Evolutionary conservation across 23 red algal genomes (phyloP), one percentile per base, ranked within the genome.

Genomic region (Gracilaria domingensis): DNA sequence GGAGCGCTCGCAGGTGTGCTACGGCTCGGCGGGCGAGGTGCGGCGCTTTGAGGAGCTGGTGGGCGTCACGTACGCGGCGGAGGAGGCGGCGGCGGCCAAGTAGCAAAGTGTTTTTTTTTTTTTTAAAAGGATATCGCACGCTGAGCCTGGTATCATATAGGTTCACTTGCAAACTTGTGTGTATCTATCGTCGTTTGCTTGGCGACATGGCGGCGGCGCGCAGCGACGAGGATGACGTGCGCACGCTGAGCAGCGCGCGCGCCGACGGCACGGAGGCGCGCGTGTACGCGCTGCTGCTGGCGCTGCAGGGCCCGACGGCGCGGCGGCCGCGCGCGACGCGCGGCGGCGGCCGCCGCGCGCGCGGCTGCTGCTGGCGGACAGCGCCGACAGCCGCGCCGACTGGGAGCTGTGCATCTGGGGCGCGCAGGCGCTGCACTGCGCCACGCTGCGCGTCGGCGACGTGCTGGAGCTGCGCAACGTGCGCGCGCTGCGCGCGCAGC

Each of bases 41-140:
- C 40, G 48, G 8, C 85, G 97, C 29, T 99, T 99, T 64, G 93
- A 99, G 42, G 91, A 99, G 79, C 40, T 96, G 58, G 97, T 99
- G 8, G 97, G 97, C 32, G 85, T 88, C 36, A 91, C 72, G 66
- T 81, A 86, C 28, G 91, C 75, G 30, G 75, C 87, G 39, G 83
- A 87, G 39, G 83, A 87, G 17, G 82, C 81, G 18, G 70, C 85
- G 53, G 80, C 67, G 0, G 67, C 67, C 12, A 73, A 73, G 38
- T 73, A 73, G 59, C 2, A 40, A 44, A 0, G 34, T 73, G 44
- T 35, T 35, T 44, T 35, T 73, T 73, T 62, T 62, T 62, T 16
- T 55, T 20, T 17, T 18, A 55, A 55, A 55, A 55, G 9, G 51
- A 16, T 55, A 2, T n/a, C n/a, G n/a, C n/a, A n/a, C n/a, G 11